phyloP scores from a whole-genome alignment of 306 rosid species.

The Vicia villosa region DNA sequence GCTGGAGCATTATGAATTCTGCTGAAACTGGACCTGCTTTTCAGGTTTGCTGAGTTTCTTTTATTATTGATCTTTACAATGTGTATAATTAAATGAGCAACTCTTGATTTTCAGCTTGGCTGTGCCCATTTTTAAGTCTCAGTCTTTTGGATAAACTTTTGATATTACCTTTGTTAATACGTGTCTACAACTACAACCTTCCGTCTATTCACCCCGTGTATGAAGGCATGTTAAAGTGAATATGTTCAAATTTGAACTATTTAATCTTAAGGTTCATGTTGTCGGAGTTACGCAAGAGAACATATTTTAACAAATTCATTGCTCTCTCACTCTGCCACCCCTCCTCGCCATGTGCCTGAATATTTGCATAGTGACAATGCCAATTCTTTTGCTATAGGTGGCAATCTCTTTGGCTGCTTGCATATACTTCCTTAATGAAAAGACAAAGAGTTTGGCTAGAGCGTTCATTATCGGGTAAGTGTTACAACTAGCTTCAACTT shows the following conservation, averaged over 20 bases:
- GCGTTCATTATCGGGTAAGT: slow-evolving; percentile 80
- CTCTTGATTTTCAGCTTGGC: background rate
- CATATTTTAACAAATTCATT: background rate
- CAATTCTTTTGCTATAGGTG: slow-evolving; percentile 58
- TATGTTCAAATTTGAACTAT: slow-evolving; percentile 6
- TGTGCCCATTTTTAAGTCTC: no score
- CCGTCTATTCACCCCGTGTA: background rate
- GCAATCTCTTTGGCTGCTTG: slow-evolving; percentile 95
- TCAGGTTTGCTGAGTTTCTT: slow-evolving; percentile 70
- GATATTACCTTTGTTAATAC: no score
- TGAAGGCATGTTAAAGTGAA: slow-evolving; percentile 16
- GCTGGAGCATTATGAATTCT: slow-evolving; percentile 98
- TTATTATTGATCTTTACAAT: background rate
- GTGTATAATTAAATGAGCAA: slow-evolving; percentile 15
- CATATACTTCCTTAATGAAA: slow-evolving; percentile 94
- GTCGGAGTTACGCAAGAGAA: slow-evolving; percentile 1
- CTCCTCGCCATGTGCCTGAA: background rate
- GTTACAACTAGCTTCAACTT: slow-evolving; percentile 10
- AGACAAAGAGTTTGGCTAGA: slow-evolving; percentile 88
- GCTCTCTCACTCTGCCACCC: background rate
- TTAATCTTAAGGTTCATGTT: slow-evolving; percentile 22
- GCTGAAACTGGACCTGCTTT: slow-evolving; percentile 99
- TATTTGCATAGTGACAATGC: slow-evolving; percentile 13
- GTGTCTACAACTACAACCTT: no score
- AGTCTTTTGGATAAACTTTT: no score